Percentiles rank a stretch among this genome's conserved stretches.
Conservation (phyloP, 371 early-diverging fungal species). For the Actinomucor elegans region DNA sequence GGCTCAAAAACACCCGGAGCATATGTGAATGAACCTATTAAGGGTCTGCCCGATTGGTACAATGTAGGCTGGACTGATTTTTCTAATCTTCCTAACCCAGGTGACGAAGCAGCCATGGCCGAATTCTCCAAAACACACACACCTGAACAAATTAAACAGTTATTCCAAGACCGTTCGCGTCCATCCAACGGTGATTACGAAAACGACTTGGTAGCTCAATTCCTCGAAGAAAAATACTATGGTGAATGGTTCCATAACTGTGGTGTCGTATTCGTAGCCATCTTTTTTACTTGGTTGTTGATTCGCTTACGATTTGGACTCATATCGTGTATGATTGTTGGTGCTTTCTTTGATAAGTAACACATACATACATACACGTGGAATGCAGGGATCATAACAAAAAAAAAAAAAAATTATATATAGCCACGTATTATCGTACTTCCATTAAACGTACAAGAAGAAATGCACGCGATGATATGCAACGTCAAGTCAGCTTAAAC, state of each 20-base stretch:
- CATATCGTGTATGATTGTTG: slow-evolving; percentile 37
- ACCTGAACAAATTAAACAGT: slow-evolving; percentile 24
- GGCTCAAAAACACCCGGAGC: slow-evolving; percentile 10
- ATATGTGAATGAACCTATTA: slow-evolving; percentile 5
- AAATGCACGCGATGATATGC: slow-evolving; percentile 66
- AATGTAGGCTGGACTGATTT: slow-evolving; percentile 45
- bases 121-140: slow-evolving; percentile 15
- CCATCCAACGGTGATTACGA: slow-evolving; percentile 17
- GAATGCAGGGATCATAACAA: too few species aligned
- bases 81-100: slow-evolving; percentile 46
- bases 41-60: slow-evolving; percentile 24
- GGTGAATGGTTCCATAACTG: slow-evolving; percentile 52
- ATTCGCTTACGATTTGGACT: slow-evolving; percentile 36
- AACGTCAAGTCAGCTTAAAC: slow-evolving; percentile 53
- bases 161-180: slow-evolving; percentile 24
- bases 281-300: slow-evolving; percentile 40
- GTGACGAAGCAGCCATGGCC: slow-evolving; percentile 34
- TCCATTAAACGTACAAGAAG: slow-evolving; percentile 67
- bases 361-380: neutral
- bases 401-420: neutral
- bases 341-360: slow-evolving; percentile 36
- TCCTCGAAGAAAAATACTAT: slow-evolving; percentile 37
- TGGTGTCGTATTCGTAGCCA: slow-evolving; percentile 31
- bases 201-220: slow-evolving; percentile 36
- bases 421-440: slow-evolving; percentile 72